Conservation (phyloP, 805 yeast genomes). For the Wickerhamomyces sydowiorum region DNA sequence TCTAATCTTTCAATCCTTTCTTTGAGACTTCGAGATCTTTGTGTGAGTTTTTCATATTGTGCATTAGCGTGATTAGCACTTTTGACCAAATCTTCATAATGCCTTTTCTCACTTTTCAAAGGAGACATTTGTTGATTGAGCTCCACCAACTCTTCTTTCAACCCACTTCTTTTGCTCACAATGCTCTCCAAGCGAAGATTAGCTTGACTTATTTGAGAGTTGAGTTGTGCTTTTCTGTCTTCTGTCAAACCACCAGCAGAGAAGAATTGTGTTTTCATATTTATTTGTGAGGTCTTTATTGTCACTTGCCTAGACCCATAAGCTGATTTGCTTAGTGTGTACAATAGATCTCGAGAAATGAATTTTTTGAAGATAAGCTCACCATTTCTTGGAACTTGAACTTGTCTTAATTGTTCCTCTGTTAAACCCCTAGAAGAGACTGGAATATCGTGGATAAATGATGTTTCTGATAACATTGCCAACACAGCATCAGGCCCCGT, state of each 20-base stretch:
- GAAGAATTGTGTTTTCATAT: constrained; percentile 7
- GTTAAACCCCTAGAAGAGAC: constrained; percentile 44
- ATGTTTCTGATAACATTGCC: constrained; percentile 58
- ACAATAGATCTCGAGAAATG: constrained; percentile 51
- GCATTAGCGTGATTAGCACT: constrained; percentile 8
- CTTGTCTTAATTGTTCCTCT: constrained; percentile 24
- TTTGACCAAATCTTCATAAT: constrained; percentile 3
- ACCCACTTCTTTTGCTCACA: constrained; percentile 5
- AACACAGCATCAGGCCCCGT: constrained; percentile 70
- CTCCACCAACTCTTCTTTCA: constrained; percentile 4
- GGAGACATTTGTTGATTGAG: constrained; percentile 4
- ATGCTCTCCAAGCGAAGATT: constrained; percentile 10
- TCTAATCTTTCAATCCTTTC: constrained; percentile 28
- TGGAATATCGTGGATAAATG: constrained; percentile 54
- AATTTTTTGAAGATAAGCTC: constrained; percentile 46
- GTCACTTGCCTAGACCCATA: constrained; percentile 56
- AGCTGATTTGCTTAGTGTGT: constrained; percentile 46
- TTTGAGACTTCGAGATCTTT: constrained; percentile 23
- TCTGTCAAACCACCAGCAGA: constrained; percentile 17
- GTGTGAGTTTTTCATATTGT: constrained; percentile 17
- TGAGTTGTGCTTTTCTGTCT: constrained; percentile 9
- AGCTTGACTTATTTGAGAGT: not conserved
- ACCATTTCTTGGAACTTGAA: constrained; percentile 34
- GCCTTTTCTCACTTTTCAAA: constrained; percentile 7
- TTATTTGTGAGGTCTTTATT: constrained; percentile 10